Evolutionary conservation across 2,329 filamentous ascomycete species (phyloP), one percentile per base, ranked within the genome.

Genomic region (Cladosporium cucumerinum): DNA sequence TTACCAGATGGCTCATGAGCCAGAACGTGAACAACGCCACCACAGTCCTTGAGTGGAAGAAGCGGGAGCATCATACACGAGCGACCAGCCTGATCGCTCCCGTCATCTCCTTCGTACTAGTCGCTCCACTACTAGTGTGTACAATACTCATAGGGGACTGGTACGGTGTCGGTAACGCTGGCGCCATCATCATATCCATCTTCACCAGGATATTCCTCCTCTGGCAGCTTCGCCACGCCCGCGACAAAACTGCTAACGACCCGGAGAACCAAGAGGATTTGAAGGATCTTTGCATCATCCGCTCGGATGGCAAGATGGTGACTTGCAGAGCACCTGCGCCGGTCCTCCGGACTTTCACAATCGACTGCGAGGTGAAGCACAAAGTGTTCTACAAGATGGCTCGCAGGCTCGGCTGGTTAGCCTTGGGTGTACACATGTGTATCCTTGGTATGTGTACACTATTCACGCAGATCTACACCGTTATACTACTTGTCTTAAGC

Each of bases 21-120:
- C 61, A 66, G 32, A 60, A 60, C 25, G 57, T 66, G 21, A 57
- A 54, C 26, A 66, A 66, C 46, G 65, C 60, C 11, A 66, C 65
- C 8, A 66, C 65, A 12, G 52, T 63, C 8, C 61, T 66, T n/a
- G 48, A 39, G 18, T 66, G 65, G 65, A 39, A 28, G 36, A 10
- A 46, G 16, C 46, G 36, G 18, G 14, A 52, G 0, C 14, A 46
- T 8, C 26, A 18, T 23, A 21, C 30, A 16, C 43, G 34, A 8
- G 28, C 51, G 7, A 55, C 34, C 5, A 51, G 46, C 11, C 5
- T 52, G 16, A 34, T 61, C 4, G 58, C 58, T 16, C 58, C 26
- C 10, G 46, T 23, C 5, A n/a, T 61, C 14, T 18, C 58, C 10
- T 36, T 61, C 10, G 2, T 36, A n/a, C 30, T 51, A 1, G 58